These are phyloP conservation scores for Syzygium jambos DNA, from an alignment of 345 rosid genomes.

Conservation along the genomic window DNA sequence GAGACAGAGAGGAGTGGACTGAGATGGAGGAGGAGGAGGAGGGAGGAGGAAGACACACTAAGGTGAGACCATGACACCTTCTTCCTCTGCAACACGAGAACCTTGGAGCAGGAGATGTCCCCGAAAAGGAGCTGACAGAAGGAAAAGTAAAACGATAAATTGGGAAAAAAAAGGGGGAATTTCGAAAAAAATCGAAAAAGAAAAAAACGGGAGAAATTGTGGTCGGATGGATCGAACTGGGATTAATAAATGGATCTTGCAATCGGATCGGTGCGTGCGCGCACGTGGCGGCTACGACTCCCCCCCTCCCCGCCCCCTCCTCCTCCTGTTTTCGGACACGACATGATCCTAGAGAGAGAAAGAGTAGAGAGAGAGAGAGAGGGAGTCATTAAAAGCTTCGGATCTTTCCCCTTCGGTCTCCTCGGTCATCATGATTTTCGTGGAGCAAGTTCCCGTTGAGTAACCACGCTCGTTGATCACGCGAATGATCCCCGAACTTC, in stretches of 20 bases:
- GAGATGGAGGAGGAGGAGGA: background rate
- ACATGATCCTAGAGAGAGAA: background rate
- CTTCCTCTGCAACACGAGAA: background rate
- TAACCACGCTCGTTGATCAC: background rate
- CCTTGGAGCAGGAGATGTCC: background rate
- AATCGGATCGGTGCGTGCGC: background rate
- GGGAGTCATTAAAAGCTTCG: background rate
- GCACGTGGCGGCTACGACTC: background rate
- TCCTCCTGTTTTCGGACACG: background rate
- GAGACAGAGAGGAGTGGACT: slow-evolving; percentile 10
- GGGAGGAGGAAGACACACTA: background rate
- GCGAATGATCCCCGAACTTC: too few species aligned
- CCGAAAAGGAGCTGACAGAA: background rate
- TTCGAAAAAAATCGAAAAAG: background rate
- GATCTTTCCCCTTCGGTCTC: background rate
- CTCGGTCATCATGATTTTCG: background rate
- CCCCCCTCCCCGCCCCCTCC: too few species aligned
- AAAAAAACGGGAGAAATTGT: background rate
- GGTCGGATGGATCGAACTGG: background rate
- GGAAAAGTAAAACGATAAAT: background rate
- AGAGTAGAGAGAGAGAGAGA: background rate
- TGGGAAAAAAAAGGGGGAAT: background rate
- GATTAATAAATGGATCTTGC: background rate
- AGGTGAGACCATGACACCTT: background rate
- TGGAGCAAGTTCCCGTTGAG: background rate